These are phyloP conservation scores for Tolypocladium cylindrosporum DNA, from an alignment of 2,329 filamentous ascomycete genomes.

Conservation along the genomic window DNA sequence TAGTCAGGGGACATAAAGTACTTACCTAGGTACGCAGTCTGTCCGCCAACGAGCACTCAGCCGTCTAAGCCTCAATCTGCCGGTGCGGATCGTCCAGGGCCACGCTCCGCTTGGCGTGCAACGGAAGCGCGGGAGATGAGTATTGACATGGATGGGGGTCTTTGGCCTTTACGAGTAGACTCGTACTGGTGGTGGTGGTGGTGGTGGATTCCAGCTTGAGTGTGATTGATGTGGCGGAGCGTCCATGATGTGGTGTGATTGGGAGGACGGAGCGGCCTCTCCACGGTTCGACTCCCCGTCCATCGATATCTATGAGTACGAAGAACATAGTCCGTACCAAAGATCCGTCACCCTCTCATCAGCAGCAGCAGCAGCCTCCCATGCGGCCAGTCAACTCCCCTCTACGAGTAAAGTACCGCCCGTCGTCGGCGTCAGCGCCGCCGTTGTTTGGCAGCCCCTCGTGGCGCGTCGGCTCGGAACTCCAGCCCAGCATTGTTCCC, in stretches of 20 bases:
- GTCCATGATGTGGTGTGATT: not conserved
- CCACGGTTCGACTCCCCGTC: not conserved
- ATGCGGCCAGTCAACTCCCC: no score
- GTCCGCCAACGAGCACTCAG: not conserved
- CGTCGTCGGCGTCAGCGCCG: not conserved
- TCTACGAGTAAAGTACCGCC: not conserved
- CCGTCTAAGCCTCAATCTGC: slow-evolving; percentile 6
- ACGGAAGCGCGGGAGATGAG: slow-evolving; percentile 3
- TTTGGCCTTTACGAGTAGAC: not conserved
- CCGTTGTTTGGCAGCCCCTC: not conserved
- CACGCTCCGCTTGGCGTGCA: not conserved
- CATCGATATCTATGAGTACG: not conserved
- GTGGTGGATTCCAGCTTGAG: not conserved
- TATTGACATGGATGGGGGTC: not conserved
- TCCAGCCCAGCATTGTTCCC: not conserved
- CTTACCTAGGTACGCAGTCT: not conserved
- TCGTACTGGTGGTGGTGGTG: no score
- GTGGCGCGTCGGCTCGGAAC: no score
- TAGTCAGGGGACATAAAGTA: not conserved
- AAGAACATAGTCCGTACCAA: no score
- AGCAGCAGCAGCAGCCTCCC: not conserved
- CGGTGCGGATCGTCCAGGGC: slow-evolving; percentile 1
- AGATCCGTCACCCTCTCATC: not conserved
- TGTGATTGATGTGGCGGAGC: not conserved
- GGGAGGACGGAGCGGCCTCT: not conserved